Evolutionary conservation across 106 monocot genomes (phyloP).

Genomic region (Agapanthus africanus): DNA sequence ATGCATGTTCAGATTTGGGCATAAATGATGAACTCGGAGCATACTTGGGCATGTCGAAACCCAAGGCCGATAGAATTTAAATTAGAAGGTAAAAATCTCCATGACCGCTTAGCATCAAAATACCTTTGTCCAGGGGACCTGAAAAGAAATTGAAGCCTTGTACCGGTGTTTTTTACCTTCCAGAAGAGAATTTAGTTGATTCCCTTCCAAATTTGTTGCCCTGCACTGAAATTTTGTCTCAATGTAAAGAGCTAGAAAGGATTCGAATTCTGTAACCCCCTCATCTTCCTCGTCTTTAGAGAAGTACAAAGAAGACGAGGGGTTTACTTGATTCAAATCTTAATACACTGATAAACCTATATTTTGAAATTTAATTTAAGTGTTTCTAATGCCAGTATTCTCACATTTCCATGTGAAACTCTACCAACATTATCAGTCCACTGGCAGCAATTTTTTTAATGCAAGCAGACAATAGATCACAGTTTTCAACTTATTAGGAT

Average conservation of each 20-base stretch:
- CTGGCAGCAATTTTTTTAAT: too few relatives aligned
- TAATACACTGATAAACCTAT: too few relatives aligned
- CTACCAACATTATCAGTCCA: not conserved
- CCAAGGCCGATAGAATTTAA: too few relatives aligned
- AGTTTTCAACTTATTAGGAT: too few relatives aligned
- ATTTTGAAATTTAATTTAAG: too few relatives aligned
- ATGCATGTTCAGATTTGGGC: not conserved
- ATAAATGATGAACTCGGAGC: not conserved
- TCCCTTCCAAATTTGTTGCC: conserved; percentile 45
- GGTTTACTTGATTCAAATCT: not conserved
- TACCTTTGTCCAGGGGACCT: conserved; percentile 27
- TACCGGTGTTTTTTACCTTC: conserved; percentile 10
- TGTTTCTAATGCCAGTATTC: too few relatives aligned
- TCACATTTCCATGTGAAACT: too few relatives aligned
- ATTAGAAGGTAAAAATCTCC: too few relatives aligned
- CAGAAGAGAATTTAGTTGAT: conserved; percentile 40
- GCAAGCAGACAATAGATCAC: not conserved
- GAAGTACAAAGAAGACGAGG: not conserved
- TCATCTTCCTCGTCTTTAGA: not conserved
- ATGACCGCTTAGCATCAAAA: not conserved
- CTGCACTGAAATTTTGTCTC: conserved; percentile 23
- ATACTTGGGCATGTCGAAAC: not conserved
- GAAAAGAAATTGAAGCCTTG: conserved; percentile 32
- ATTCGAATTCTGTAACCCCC: too few relatives aligned
- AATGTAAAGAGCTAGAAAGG: too few relatives aligned